A percentile compares a stretch with the other conserved stretches of the same genome.
Conservation (phyloP, 2,329 filamentous ascomycete genomes). For the Dryadomyces quercus-mongolicae region DNA sequence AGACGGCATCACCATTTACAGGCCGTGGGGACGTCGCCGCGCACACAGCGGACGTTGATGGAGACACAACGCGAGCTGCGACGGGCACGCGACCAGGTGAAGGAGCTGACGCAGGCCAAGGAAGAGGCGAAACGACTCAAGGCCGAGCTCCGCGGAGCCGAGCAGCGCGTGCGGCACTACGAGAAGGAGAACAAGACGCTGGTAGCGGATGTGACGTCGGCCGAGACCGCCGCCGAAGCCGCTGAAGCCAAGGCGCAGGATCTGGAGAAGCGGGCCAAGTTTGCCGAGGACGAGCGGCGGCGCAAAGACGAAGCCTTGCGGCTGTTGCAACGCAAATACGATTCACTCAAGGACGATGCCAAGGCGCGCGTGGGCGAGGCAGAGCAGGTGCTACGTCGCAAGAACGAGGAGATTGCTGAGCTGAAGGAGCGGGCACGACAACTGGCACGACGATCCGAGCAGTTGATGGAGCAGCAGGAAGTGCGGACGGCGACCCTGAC, state of each 20-base stretch:
- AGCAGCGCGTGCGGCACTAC: conserved; percentile 28
- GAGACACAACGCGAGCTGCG: conserved; percentile 43
- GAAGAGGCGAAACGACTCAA: conserved; percentile 42
- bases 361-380: conserved; percentile 43
- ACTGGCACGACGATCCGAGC: background rate
- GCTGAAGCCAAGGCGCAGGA: conserved; percentile 16
- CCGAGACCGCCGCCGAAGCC: conserved; percentile 15
- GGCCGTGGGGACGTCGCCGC: conserved; percentile 30
- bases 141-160: conserved; percentile 33
- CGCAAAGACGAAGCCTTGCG: conserved; percentile 39
- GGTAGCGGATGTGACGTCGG: conserved; percentile 18
- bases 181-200: conserved; percentile 23
- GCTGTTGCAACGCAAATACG: conserved; percentile 33
- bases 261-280: conserved; percentile 18
- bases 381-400: conserved; percentile 40
- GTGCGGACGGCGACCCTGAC: background rate
- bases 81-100: conserved; percentile 39
- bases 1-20: background rate
- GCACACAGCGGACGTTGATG: conserved; percentile 36
- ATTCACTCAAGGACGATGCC: conserved; percentile 39
- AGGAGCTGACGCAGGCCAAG: conserved; percentile 37
- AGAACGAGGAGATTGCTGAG: conserved; percentile 43
- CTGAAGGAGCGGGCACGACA: conserved; percentile 31
- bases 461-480: background rate
- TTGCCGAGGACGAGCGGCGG: conserved; percentile 18